A percentile compares a stretch with the other conserved stretches of the same genome.
These are phyloP conservation scores for Jacaranda mimosifolia DNA, from an alignment of 257 asterid species.

Conservation along the genomic window DNA sequence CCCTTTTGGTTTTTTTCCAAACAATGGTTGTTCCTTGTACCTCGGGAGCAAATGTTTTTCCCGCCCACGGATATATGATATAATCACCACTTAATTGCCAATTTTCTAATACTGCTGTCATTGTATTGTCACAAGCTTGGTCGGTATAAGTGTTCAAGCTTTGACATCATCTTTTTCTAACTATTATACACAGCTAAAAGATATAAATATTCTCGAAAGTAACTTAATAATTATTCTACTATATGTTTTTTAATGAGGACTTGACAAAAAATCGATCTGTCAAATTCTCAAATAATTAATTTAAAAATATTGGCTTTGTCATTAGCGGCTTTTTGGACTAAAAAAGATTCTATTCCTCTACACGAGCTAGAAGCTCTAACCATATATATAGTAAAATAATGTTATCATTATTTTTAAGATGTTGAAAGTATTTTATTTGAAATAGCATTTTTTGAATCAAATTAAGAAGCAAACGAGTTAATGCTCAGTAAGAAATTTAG, in stretches of 20 bases:
- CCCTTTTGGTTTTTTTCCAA: no score
- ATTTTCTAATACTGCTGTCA: background rate
- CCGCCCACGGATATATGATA: background rate
- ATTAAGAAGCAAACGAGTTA: no score
- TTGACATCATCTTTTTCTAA: background rate
- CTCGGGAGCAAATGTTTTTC: no score
- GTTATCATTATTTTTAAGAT: no score
- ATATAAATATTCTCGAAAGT: background rate
- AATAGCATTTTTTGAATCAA: no score
- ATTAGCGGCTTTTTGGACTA: background rate
- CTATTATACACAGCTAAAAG: background rate
- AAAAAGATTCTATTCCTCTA: background rate
- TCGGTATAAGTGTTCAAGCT: background rate
- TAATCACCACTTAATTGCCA: background rate
- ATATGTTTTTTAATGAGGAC: background rate
- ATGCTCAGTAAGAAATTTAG: no score
- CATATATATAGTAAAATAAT: no score
- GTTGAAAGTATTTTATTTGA: no score
- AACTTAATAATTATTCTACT: background rate
- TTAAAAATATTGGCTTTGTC: background rate
- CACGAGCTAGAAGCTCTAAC: background rate
- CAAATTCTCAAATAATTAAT: background rate
- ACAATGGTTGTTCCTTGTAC: no score
- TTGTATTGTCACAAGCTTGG: background rate
- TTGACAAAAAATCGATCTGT: background rate